Evolutionary conservation across 176 grass and related monocot genomes (phyloP).

Genomic region (Miscanthus lutarioriparius): DNA sequence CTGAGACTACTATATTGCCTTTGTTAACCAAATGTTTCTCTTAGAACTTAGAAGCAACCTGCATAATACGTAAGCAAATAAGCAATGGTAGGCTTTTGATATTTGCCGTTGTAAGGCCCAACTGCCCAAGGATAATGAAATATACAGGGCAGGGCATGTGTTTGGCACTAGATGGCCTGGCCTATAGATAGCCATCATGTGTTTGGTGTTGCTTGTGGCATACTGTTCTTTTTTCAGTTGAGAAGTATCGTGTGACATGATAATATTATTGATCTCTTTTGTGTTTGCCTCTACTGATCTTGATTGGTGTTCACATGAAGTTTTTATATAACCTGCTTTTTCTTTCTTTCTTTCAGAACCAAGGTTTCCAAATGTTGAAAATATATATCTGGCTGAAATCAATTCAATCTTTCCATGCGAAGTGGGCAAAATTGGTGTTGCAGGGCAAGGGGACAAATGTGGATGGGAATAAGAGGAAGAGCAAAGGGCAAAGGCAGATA

Average conservation of each 20-base stretch:
- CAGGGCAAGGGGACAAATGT: neutral
- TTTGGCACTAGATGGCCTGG: neutral
- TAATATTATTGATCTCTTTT: neutral
- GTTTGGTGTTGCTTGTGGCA: neutral
- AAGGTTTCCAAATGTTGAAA: neutral
- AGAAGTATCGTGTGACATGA: neutral
- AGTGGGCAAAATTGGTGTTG: neutral
- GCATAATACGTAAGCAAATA: neutral
- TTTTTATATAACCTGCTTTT: neutral
- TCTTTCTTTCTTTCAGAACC: neutral
- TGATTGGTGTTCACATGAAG: neutral
- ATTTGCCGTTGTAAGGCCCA: neutral
- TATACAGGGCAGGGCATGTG: neutral
- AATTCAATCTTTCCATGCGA: neutral
- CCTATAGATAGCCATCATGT: conserved; percentile 8
- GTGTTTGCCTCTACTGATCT: neutral
- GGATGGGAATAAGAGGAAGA: conserved; percentile 2
- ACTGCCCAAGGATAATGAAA: neutral
- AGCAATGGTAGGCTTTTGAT: neutral
- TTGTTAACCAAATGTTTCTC: neutral
- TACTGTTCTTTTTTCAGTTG: neutral
- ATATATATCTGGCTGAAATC: neutral
- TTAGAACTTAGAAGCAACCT: neutral
- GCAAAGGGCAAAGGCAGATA: neutral
- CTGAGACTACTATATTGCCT: neutral